phyloP scores from a whole-genome alignment of 768 basidiomycete genomes.

The Termitomyces sp. region DNA sequence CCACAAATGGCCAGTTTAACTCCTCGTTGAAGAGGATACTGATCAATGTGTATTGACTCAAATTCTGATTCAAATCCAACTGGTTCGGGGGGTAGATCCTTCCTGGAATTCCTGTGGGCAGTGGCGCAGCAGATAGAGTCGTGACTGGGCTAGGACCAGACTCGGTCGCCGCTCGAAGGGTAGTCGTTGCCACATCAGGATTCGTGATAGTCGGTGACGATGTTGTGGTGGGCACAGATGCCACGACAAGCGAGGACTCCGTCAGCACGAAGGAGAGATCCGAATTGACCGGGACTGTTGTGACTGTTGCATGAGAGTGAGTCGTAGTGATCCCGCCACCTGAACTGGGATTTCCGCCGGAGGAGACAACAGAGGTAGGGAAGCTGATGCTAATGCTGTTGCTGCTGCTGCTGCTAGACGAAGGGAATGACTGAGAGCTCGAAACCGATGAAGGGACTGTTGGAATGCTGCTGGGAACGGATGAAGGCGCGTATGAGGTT shows the following conservation, averaged over 20 bases:
- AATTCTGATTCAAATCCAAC: conserved; percentile 21
- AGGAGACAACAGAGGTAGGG: conserved; percentile 5
- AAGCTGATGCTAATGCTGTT: conserved; percentile 15
- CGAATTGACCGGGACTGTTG: conserved; percentile 32
- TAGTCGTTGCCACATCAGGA: conserved; percentile 41
- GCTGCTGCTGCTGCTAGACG: neutral
- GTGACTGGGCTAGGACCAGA: conserved; percentile 19
- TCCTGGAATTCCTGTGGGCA: conserved; percentile 60
- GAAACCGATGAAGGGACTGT: neutral
- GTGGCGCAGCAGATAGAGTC: conserved; percentile 26
- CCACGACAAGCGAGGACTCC: conserved; percentile 37
- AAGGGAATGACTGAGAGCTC: neutral
- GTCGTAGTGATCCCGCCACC: neutral
- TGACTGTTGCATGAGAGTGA: neutral
- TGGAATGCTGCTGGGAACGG: neutral
- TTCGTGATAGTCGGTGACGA: conserved; percentile 30
- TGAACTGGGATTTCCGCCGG: neutral
- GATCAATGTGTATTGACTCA: conserved; percentile 46
- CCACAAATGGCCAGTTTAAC: conserved; percentile 72
- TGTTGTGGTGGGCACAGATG: conserved; percentile 28
- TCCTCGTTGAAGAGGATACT: conserved; percentile 57
- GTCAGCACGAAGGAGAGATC: conserved; percentile 43
- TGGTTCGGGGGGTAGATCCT: conserved; percentile 49
- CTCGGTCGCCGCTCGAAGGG: conserved; percentile 12
- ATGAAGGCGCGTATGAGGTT: neutral